phyloP scores from a whole-genome alignment of 192 early-diverging fungal species.

The Coemansia sp. region DNA sequence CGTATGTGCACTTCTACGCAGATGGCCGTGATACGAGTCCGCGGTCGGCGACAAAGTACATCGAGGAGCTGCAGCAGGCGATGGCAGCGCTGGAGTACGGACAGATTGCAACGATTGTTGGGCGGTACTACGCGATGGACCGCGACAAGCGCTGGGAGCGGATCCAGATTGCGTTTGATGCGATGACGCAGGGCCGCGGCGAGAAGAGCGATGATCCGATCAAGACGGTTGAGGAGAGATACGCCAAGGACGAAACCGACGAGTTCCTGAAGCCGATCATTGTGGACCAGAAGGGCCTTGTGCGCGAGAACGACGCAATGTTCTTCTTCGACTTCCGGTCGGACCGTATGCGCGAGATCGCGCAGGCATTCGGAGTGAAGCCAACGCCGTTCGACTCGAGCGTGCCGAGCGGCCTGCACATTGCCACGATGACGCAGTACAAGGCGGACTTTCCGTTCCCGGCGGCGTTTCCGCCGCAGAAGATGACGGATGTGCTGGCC shows the following conservation, averaged over 20 bases:
- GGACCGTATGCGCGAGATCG: slow-evolving; percentile 96
- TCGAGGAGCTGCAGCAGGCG: slow-evolving; percentile 67
- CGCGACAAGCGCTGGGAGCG: slow-evolving; percentile 99
- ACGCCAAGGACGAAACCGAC: slow-evolving; percentile 91
- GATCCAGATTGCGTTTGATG: slow-evolving; percentile 91
- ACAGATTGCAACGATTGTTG: slow-evolving; percentile 86
- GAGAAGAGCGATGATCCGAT: slow-evolving; percentile 68
- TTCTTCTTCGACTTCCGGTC: slow-evolving; percentile 99
- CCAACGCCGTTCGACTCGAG: slow-evolving; percentile 81
- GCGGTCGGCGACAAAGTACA: slow-evolving; percentile 78
- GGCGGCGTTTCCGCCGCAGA: slow-evolving; percentile 94
- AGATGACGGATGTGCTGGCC: slow-evolving; percentile 96
- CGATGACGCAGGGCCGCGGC: slow-evolving; percentile 74
- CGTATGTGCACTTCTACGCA: slow-evolving; percentile 95
- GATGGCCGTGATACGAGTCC: slow-evolving; percentile 98
- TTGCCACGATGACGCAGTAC: slow-evolving; percentile 97
- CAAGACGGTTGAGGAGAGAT: slow-evolving; percentile 79
- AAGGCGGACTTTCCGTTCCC: slow-evolving; percentile 96
- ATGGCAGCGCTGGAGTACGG: slow-evolving; percentile 69
- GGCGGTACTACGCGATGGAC: slow-evolving; percentile 99
- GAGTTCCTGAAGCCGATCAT: slow-evolving; percentile 99
- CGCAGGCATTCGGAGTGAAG: slow-evolving; percentile 79
- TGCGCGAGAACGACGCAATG: slow-evolving; percentile 86
- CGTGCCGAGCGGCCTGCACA: slow-evolving; percentile 77
- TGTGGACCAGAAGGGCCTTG: slow-evolving; percentile 71